These are phyloP conservation scores for Paramecium pentaurelia DNA, from an alignment of 73 alveolate species.

Conservation along the genomic window DNA sequence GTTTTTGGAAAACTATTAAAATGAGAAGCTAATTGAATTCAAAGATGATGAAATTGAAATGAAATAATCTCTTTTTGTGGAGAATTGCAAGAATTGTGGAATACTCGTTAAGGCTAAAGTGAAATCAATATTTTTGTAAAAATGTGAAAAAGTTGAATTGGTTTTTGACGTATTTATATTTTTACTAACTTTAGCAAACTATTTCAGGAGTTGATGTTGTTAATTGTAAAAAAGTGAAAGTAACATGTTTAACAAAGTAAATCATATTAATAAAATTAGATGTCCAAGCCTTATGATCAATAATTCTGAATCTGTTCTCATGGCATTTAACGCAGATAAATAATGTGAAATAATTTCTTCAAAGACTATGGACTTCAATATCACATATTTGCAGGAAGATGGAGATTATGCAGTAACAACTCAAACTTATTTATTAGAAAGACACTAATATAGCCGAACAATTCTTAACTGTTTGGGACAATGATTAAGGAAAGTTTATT, in stretches of 20 bases:
- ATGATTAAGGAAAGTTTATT: neutral
- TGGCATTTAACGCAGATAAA: neutral
- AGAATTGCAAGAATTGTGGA: neutral
- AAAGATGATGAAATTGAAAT: slow-evolving; percentile 46
- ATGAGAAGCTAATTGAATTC: slow-evolving; percentile 19
- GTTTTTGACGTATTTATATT: neutral
- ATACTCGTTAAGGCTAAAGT: neutral
- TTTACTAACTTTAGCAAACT: neutral
- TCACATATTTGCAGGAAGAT: slow-evolving; percentile 8
- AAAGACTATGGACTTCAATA: slow-evolving; percentile 27
- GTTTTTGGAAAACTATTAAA: neutral
- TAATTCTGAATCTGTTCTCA: neutral
- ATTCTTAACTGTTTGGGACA: neutral
- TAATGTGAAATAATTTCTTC: slow-evolving; percentile 26
- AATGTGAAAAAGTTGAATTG: neutral
- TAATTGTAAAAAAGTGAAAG: neutral
- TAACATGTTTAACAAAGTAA: neutral
- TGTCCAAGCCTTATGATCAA: slow-evolving; percentile 28
- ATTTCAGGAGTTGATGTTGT: neutral
- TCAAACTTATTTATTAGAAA: neutral
- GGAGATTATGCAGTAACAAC: slow-evolving; percentile 2
- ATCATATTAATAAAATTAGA: neutral
- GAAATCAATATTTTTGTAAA: slow-evolving; percentile 8
- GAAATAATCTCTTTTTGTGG: slow-evolving; percentile 12
- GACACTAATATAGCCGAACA: slow-evolving; percentile 6